phyloP scores from a whole-genome alignment of 2,329 filamentous ascomycete species.

The Tolypocladium inflatum region DNA sequence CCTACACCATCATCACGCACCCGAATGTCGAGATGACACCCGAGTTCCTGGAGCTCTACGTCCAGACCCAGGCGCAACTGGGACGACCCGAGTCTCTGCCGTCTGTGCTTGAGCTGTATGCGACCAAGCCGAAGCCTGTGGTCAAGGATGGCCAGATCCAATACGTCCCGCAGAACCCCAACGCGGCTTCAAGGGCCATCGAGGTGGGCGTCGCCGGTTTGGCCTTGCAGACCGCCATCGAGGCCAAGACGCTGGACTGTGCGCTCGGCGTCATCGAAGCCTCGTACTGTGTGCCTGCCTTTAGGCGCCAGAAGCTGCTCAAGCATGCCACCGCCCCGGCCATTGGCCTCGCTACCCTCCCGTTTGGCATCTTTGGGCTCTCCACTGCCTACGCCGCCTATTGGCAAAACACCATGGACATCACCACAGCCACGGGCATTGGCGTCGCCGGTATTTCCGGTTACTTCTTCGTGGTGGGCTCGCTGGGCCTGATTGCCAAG shows the following conservation, averaged over 20 bases:
- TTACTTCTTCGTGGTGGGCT: constrained; percentile 73
- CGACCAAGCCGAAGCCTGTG: constrained; percentile 66
- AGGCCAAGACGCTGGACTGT: constrained; percentile 65
- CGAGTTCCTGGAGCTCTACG: constrained; percentile 62
- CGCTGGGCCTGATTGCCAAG: constrained; percentile 74
- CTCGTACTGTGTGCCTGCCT: constrained; percentile 58
- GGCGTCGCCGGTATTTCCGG: constrained; percentile 74
- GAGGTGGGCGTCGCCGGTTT: constrained; percentile 58
- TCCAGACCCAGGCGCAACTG: constrained; percentile 65
- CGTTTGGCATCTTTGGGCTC: constrained; percentile 59
- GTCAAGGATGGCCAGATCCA: constrained; percentile 47
- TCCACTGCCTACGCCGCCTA: constrained; percentile 41
- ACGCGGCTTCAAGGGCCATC: constrained; percentile 61
- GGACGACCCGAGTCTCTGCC: constrained; percentile 68
- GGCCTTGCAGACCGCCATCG: constrained; percentile 73
- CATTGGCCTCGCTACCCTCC: constrained; percentile 47
- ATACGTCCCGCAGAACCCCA: constrained; percentile 56
- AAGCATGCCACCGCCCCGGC: constrained; percentile 53
- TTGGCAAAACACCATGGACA: constrained; percentile 63
- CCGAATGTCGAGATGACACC: constrained; percentile 74
- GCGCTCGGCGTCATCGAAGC: constrained; percentile 67
- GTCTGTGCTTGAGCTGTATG: constrained; percentile 71
- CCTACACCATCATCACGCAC: constrained; percentile 63
- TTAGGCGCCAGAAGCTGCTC: constrained; percentile 56
- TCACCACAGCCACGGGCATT: constrained; percentile 62